These are phyloP conservation scores for Trematosphaeria pertusa DNA, from an alignment of 2,329 filamentous ascomycete species.

Conservation along the genomic window DNA sequence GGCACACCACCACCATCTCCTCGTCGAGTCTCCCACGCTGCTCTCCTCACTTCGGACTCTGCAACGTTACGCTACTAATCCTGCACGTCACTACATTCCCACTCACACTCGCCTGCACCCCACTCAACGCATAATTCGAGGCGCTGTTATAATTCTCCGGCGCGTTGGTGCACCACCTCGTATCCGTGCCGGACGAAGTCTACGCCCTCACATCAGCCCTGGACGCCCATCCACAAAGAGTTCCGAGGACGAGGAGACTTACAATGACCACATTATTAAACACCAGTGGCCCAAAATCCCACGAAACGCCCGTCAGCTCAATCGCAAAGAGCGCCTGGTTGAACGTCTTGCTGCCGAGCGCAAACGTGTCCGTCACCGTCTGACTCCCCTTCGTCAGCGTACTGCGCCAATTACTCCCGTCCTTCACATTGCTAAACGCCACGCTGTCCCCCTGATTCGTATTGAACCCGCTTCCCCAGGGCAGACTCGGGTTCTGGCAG, in stretches of 20 bases:
- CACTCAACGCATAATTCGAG: conserved; percentile 44
- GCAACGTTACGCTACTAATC: conserved; percentile 21
- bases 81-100: conserved; percentile 23
- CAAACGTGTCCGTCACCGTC: conserved; percentile 41
- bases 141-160: conserved; percentile 51
- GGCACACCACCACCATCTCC: no score
- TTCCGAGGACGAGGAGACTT: no score
- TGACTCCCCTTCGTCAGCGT: conserved; percentile 38
- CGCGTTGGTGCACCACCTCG: conserved; percentile 27
- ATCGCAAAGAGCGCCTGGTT: conserved; percentile 53
- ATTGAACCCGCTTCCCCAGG: conserved; percentile 52
- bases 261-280: conserved; percentile 39
- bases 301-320: conserved; percentile 48
- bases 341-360: conserved; percentile 48
- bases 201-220: neutral
- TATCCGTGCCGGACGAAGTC: conserved; percentile 24
- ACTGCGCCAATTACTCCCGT: conserved; percentile 43
- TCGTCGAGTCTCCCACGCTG: no score
- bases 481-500: conserved; percentile 48
- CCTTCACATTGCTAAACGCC: conserved; percentile 41
- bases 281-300: conserved; percentile 51
- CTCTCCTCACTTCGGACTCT: conserved; percentile 19
- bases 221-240: no score
- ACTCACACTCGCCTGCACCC: conserved; percentile 43
- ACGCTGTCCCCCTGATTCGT: conserved; percentile 44